Percentiles rank a stretch among this genome's conserved stretches.
These are phyloP conservation scores for Hemisphaericaspora xylanilytica DNA, from an alignment of 1,139 yeast genomes.

Conservation along the genomic window DNA sequence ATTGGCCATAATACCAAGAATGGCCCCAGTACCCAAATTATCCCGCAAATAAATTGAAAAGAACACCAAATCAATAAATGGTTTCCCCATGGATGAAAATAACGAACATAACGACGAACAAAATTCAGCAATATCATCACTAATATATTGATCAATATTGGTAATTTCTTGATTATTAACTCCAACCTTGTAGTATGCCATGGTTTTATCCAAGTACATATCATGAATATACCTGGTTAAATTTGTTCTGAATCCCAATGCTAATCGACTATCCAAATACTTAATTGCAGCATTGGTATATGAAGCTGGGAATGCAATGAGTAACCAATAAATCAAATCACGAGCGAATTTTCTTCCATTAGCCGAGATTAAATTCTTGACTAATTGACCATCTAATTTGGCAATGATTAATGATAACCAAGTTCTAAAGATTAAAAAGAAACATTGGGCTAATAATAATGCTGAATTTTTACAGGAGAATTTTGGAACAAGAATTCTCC, in stretches of 20 bases:
- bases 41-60: slow-evolving; percentile 83
- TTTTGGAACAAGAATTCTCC: slow-evolving; percentile 80
- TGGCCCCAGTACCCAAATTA: slow-evolving; percentile 82
- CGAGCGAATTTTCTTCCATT: slow-evolving; percentile 71
- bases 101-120: slow-evolving; percentile 80
- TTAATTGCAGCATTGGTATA: slow-evolving; percentile 91
- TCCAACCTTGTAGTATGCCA: slow-evolving; percentile 77
- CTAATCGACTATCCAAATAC: slow-evolving; percentile 70
- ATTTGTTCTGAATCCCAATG: slow-evolving; percentile 82
- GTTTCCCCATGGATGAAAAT: slow-evolving; percentile 88
- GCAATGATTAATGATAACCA: slow-evolving; percentile 87
- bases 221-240: slow-evolving; percentile 87
- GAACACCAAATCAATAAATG: slow-evolving; percentile 82
- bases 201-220: slow-evolving; percentile 73
- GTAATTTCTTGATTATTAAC: slow-evolving; percentile 45
- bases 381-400: slow-evolving; percentile 87
- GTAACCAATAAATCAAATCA: slow-evolving; percentile 82
- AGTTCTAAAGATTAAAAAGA: slow-evolving; percentile 76
- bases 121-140: slow-evolving; percentile 81
- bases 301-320: slow-evolving; percentile 90
- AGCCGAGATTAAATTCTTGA: slow-evolving; percentile 82
- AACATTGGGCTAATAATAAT: slow-evolving; percentile 66
- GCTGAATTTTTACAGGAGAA: slow-evolving; percentile 66
- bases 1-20: slow-evolving; percentile 76
- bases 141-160: slow-evolving; percentile 72